These are phyloP conservation scores for Teratosphaeria pseudoeucalypti DNA, from an alignment of 2,329 filamentous ascomycete species.

Conservation along the genomic window DNA sequence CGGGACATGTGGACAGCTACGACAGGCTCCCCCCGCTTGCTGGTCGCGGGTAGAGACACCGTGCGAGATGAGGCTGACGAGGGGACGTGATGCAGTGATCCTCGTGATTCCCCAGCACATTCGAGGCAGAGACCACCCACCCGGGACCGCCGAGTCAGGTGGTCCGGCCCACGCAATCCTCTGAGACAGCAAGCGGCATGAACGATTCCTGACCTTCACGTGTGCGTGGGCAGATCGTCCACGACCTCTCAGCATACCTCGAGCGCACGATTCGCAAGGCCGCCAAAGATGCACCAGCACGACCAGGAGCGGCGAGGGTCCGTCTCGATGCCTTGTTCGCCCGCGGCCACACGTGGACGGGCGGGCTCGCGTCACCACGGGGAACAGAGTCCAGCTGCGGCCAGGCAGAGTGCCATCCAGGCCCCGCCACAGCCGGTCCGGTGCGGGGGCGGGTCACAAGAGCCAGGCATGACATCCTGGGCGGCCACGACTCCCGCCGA, in stretches of 20 bases:
- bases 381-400: conserved; percentile 10
- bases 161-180: background rate
- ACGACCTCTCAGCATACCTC: background rate
- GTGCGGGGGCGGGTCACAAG: conserved; percentile 13
- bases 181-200: conserved; percentile 3
- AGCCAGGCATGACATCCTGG: conserved; percentile 10
- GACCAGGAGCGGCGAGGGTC: conserved; percentile 3
- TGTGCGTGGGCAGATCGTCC: background rate
- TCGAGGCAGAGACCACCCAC: background rate
- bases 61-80: conserved; percentile 6
- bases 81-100: background rate
- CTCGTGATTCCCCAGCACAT: background rate
- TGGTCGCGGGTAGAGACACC: conserved; percentile 8
- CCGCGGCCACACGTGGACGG: conserved; percentile 3
- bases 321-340: conserved; percentile 5
- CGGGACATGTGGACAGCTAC: conserved; percentile 1
- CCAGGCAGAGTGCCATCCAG: conserved; percentile 2
- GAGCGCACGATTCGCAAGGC: background rate
- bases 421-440: conserved; percentile 13
- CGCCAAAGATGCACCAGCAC: conserved; percentile 4
- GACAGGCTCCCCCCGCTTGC: conserved; percentile 1
- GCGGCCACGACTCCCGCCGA: background rate
- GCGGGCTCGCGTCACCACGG: conserved; percentile 5
- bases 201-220: conserved; percentile 2
- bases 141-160: background rate